Base-by-base conservation (phyloP, 257 asterid species). In the Rubia yunnanensis region DNA sequence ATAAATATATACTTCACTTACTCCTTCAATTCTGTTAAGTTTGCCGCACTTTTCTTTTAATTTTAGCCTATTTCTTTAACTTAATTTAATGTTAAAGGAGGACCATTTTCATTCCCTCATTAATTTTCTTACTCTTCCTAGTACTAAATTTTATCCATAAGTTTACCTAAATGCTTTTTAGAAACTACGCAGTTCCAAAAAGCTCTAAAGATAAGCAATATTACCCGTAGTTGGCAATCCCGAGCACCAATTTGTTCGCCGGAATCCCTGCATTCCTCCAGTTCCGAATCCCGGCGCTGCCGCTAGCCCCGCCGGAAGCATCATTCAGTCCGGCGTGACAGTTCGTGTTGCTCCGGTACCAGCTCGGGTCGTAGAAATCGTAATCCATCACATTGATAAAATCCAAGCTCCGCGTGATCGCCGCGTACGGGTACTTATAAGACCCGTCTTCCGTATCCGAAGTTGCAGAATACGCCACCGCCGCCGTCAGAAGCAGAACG, bases 301-400 rank as follows among this genome's bases (percentile, higher is more conserved):
- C 84, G 2, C 81, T 77, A 0, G 80, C 73, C 0, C 0, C 63
- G 23, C 68, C 46, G 10, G 74, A 36, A 15, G 84, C 79, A 49
- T 82, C 85, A 14, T 75, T 69, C 56, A 84, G 48, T 69, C 71
- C 74, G 5, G 87, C 67, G 18, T 75, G 85, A 15, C 82, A 65
- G 20, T 76, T 76, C 1, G 90, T 84, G 32, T 67, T 63, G 7
- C 49, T 62, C 5, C 22, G 20, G 68, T 7, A 62, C 79, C 84
- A 71, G 1, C 74, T 59, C 5, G 90, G 90, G 31, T 31, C 81
- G 53, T 75, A 84, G 32, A 81, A 77, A 53, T 79, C 90, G 54
- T 84, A 84, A 0, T 85, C 79, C 90, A 81, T 84, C 7, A 69
- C 35, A 24, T 82, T 79, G 30, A 82, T 70, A 72, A 76, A 84